Evolutionary conservation across 352 stramenopile species (phyloP).

Genomic region (Blastocystis sp.): DNA sequence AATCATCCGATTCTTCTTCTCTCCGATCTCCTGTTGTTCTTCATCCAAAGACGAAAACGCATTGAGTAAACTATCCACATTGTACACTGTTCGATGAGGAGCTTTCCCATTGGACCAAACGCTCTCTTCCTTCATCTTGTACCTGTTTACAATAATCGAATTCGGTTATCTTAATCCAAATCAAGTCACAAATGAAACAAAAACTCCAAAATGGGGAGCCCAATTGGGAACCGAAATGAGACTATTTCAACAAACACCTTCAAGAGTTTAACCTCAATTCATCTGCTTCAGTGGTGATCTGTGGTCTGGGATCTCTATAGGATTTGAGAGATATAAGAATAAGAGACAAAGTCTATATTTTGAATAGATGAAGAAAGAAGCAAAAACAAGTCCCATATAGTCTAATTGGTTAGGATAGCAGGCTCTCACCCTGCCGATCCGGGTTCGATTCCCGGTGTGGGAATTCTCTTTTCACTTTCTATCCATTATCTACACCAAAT

Average conservation of each 20-base stretch:
- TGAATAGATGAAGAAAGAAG: neutral
- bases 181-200: too few species aligned
- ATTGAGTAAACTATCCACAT: neutral
- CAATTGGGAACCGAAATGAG: too few species aligned
- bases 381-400: slow-evolving; percentile 28
- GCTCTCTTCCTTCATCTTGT: neutral
- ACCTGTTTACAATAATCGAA: too few species aligned
- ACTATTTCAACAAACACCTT: too few species aligned
- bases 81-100: neutral
- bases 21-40: neutral
- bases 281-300: too few species aligned
- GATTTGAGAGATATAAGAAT: too few species aligned
- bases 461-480: slow-evolving; percentile 15
- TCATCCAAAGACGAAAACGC: slow-evolving; percentile 10
- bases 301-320: too few species aligned
- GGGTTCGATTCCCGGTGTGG: slow-evolving; percentile 59
- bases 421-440: slow-evolving; percentile 59
- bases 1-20: neutral
- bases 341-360: too few species aligned
- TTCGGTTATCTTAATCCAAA: too few species aligned
- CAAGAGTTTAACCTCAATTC: too few species aligned
- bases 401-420: slow-evolving; percentile 61
- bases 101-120: neutral
- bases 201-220: too few species aligned
- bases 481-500: neutral